These are phyloP conservation scores for Colletotrichum coccodes DNA, from an alignment of 2,329 filamentous ascomycete genomes.

Conservation along the genomic window DNA sequence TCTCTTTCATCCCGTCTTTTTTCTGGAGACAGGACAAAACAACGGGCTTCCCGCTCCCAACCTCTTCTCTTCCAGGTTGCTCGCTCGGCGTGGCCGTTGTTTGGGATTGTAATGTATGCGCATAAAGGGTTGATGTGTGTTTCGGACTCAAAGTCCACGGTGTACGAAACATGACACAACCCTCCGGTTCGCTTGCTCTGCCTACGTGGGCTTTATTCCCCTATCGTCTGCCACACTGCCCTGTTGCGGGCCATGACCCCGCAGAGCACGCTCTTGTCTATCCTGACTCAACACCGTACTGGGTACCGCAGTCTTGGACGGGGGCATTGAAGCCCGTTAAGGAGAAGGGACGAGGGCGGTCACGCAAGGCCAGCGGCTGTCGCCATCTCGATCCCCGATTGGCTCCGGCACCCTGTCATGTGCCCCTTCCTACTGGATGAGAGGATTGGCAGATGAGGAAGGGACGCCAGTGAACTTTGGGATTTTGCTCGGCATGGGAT, in stretches of 20 bases:
- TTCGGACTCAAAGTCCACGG: background rate
- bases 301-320: background rate
- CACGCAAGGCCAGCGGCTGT: background rate
- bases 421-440: background rate
- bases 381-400: background rate
- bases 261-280: background rate
- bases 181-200: background rate
- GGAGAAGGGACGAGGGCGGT: background rate
- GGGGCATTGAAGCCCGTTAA: background rate
- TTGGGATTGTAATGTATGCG: background rate
- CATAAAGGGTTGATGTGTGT: background rate
- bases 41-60: background rate
- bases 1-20: background rate
- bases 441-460: background rate
- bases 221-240: background rate
- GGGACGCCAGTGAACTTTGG: background rate
- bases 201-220: background rate
- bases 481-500: background rate
- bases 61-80: background rate
- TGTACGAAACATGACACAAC: background rate
- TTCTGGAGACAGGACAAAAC: background rate
- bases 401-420: background rate
- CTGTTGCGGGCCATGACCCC: background rate
- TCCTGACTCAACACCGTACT: background rate
- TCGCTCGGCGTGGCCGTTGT: conserved; percentile 13